Percentiles rank a stretch among this genome's conserved stretches.
phyloP scores from a whole-genome alignment of 805 yeast species.

The Cyberlindnera galapagoensis region DNA sequence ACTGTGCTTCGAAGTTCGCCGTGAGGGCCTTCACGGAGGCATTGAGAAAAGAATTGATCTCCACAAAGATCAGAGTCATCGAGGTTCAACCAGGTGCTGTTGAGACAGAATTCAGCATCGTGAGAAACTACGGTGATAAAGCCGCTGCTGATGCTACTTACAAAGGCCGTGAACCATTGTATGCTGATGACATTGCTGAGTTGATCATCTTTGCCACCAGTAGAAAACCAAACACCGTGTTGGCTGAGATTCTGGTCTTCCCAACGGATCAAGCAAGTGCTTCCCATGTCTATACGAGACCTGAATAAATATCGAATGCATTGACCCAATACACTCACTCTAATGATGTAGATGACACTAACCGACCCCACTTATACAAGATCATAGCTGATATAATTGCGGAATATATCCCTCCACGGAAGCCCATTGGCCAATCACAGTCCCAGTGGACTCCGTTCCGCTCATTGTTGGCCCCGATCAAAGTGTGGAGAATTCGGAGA shows the following conservation, averaged over 20 bases:
- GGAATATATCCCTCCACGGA: too few relatives aligned
- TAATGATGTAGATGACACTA: too few relatives aligned
- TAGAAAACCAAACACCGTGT: constrained; percentile 51
- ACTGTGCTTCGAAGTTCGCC: constrained; percentile 72
- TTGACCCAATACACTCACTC: too few relatives aligned
- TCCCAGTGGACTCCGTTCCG: too few relatives aligned
- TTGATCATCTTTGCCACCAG: constrained; percentile 51
- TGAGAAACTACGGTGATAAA: constrained; percentile 53
- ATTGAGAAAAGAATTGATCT: constrained; percentile 67
- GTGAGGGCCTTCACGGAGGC: constrained; percentile 66
- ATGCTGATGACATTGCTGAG: constrained; percentile 56
- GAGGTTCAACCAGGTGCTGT: constrained; percentile 68
- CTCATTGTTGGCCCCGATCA: too few relatives aligned
- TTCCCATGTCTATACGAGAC: constrained; percentile 44
- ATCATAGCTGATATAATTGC: too few relatives aligned
- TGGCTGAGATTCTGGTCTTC: constrained; percentile 75
- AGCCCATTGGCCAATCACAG: too few relatives aligned
- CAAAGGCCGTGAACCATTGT: constrained; percentile 47
- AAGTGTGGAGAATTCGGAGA: too few relatives aligned
- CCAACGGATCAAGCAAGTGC: constrained; percentile 84
- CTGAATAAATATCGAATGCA: too few relatives aligned
- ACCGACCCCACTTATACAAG: too few relatives aligned
- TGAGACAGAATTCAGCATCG: constrained; percentile 58
- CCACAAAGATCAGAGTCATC: constrained; percentile 60
- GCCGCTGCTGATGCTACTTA: constrained; percentile 50